phyloP scores from a whole-genome alignment of 495 filamentous ascomycete species.

The Podospora anserina region DNA sequence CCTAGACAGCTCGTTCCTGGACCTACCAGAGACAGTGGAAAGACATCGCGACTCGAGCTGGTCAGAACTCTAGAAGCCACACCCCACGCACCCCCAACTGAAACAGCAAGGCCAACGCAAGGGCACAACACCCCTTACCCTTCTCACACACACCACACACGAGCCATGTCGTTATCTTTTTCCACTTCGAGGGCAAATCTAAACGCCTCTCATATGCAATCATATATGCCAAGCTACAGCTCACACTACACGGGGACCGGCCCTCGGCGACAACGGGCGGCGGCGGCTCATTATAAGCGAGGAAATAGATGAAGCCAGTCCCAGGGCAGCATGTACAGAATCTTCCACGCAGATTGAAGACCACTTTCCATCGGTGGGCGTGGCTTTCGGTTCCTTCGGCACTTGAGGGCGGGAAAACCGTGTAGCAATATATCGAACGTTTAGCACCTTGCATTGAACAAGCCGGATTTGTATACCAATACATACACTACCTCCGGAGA shows the following conservation, averaged over 20 bases:
- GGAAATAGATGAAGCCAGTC: neutral
- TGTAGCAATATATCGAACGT: neutral
- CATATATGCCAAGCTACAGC: neutral
- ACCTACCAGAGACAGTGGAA: neutral
- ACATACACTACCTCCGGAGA: neutral
- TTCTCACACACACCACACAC: neutral
- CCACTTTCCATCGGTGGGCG: neutral
- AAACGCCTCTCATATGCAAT: neutral
- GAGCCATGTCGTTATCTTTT: neutral
- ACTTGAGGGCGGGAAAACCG: neutral
- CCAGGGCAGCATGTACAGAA: neutral
- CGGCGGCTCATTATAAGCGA: neutral
- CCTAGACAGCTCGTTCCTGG: neutral
- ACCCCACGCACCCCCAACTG: neutral
- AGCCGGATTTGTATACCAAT: neutral
- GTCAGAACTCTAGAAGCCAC: neutral
- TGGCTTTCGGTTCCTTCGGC: neutral
- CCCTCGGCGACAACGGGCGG: neutral
- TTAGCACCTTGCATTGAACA: neutral
- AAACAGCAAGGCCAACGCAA: neutral
- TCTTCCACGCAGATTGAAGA: neutral
- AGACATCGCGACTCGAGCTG: neutral
- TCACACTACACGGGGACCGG: neutral
- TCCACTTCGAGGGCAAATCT: neutral
- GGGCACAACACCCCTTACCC: neutral